Evolutionary conservation across 345 rosid species (phyloP).

Genomic region (Cardiospermum halicacabum): DNA sequence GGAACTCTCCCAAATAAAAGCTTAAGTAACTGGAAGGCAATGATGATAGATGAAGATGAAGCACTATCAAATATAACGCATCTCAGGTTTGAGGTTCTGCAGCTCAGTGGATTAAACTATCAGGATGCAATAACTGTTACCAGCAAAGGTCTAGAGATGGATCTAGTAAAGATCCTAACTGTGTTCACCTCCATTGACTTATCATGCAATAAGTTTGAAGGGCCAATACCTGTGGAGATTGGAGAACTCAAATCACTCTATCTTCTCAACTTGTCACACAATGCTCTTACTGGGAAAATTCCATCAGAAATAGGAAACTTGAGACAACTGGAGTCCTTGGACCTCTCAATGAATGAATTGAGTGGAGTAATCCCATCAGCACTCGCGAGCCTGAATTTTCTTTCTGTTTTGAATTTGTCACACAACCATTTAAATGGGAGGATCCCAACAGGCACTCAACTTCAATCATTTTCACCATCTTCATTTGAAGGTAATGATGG

Average conservation of each 20-base stretch:
- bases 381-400: constrained; percentile 26
- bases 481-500: constrained; percentile 23
- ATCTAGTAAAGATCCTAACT: constrained; percentile 38
- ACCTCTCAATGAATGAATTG: constrained; percentile 26
- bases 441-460: constrained; percentile 24
- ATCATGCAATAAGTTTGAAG: constrained; percentile 25
- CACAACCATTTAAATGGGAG: constrained; percentile 19
- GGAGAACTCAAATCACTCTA: constrained; percentile 20
- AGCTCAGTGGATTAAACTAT: constrained; percentile 10
- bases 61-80: constrained; percentile 1
- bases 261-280: constrained; percentile 31
- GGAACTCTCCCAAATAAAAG: constrained; percentile 12
- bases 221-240: constrained; percentile 23
- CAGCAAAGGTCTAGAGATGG: constrained; percentile 34
- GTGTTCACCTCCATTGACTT: constrained; percentile 36
- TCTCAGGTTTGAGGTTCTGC: constrained; percentile 18
- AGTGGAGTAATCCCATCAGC: constrained; percentile 19
- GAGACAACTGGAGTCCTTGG: constrained; percentile 29
- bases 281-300: constrained; percentile 21
- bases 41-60: constrained; percentile 22
- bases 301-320: constrained; percentile 23
- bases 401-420: constrained; percentile 34
- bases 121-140: constrained; percentile 38
- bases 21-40: constrained; percentile 28
- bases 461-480: constrained; percentile 19